Conservation (phyloP, 495 filamentous ascomycete species). For the Penicillium silybi region DNA sequence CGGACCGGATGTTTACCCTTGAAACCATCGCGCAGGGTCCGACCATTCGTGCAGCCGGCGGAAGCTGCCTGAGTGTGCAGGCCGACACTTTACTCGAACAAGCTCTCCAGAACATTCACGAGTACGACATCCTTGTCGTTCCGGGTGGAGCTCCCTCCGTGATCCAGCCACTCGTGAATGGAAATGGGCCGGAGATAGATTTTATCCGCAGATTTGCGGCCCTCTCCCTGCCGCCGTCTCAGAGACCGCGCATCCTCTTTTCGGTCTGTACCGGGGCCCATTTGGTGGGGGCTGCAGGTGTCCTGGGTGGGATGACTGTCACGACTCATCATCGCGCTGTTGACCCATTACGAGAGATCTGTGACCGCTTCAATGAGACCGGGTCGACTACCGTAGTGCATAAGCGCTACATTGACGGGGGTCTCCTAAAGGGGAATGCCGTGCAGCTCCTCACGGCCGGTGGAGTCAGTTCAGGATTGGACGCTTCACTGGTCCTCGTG, state of each 20-base stretch:
- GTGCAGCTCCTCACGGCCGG: conserved; percentile 73
- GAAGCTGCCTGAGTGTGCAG: conserved; percentile 18
- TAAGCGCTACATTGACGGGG: conserved; percentile 70
- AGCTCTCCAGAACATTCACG: conserved; percentile 57
- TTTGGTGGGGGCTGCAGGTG: conserved; percentile 65
- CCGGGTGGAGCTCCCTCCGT: conserved; percentile 43
- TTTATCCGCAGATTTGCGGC: conserved; percentile 28
- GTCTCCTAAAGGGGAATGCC: conserved; percentile 58
- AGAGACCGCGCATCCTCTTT: conserved; percentile 52
- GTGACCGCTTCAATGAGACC: conserved; percentile 28
- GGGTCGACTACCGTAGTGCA: conserved; percentile 68
- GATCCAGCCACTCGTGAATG: conserved; percentile 17
- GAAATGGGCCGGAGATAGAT: conserved; percentile 21
- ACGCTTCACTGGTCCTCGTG: conserved; percentile 75
- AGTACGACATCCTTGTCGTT: conserved; percentile 69
- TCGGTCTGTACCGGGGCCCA: conserved; percentile 74
- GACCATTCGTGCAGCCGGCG: conserved; percentile 21
- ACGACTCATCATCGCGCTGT: conserved; percentile 67
- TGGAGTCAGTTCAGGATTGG: conserved; percentile 71
- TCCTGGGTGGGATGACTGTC: conserved; percentile 68
- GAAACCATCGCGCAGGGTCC: conserved; percentile 33
- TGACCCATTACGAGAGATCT: conserved; percentile 65
- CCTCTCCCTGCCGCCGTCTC: conserved; percentile 12
- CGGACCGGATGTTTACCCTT: conserved; percentile 28
- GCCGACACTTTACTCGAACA: conserved; percentile 44